These are phyloP conservation scores for Termitomyces sp. DNA, from an alignment of 768 basidiomycete species.

Conservation along the genomic window DNA sequence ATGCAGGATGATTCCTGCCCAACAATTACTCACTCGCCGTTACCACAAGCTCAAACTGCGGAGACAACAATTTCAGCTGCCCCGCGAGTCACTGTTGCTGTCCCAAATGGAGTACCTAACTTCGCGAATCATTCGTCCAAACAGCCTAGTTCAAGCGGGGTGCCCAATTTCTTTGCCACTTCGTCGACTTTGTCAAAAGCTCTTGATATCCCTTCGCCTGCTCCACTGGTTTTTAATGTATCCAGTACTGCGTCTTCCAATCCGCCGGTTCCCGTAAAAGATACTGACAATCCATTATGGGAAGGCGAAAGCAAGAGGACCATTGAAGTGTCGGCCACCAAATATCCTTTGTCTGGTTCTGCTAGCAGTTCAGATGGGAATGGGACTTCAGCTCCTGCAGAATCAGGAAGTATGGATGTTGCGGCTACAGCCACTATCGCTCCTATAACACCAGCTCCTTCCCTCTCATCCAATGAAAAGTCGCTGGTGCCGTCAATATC, in stretches of 20 bases:
- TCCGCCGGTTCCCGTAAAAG: constrained; percentile 25
- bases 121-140: not conserved
- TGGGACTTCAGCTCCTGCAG: not conserved
- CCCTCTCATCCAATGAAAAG: not conserved
- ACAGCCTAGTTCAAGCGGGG: constrained; percentile 8
- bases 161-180: constrained; percentile 63
- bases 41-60: not conserved
- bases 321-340: constrained; percentile 2
- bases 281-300: constrained; percentile 38
- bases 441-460: not conserved
- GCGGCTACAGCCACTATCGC: not conserved
- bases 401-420: not conserved
- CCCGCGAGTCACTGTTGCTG: not conserved
- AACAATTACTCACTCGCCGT: not conserved
- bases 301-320: constrained; percentile 27
- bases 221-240: constrained; percentile 18
- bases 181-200: constrained; percentile 43
- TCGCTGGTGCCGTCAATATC: not conserved
- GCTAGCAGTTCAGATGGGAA: not conserved
- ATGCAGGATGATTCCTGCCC: not conserved
- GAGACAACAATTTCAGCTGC: not conserved
- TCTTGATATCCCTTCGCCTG: constrained; percentile 20
- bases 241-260: constrained; percentile 1
- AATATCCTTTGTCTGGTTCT: constrained; percentile 4
- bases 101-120: not conserved